Base-by-base conservation (phyloP, 768 basidiomycete genomes). In the Boletus tylopilopsis region DNA sequence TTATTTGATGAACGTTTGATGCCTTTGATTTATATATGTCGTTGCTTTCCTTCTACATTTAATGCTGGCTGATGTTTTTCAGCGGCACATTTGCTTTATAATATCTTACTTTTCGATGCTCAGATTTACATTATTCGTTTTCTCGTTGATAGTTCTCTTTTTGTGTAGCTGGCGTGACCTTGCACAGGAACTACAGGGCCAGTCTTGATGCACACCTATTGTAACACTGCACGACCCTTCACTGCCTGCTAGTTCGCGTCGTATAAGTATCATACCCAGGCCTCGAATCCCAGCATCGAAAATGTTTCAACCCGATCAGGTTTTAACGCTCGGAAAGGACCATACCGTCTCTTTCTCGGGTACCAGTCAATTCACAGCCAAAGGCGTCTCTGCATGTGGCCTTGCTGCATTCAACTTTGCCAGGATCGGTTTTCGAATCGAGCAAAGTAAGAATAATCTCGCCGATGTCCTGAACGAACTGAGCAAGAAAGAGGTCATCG, bases 321-420 rank as follows among this genome's bases (percentile, higher is more conserved):
- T 65, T 6, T 41, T 67, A 16, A 44, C 41, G 12, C 33, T 49
- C 6, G 70, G 69, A 39, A 66, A 66, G 25, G 70, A 71, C 49
- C 59, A 63, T 33, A 67, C 77, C 30, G 70, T 78, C 33, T 78
- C 76, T 2, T 73, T 76, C 51, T 63, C 58, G 6, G 78, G 81
- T 16, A 73, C 78, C 12, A 78, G 83, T 38, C 84, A 85, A 54
- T 86, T 84, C 50, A 66, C 65, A n/a, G 70, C 73, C 11, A 66
- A 51, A 22, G 64, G 66, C 4, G 56, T 68, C 25, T 78, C 84
- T 35, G 75, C 83, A 3, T 87, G 84, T 52, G 85, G 85, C 16
- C 71, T 87, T 22, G 84, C 85, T 21, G 78, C 80, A 2, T 64
- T 86, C 59, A 85, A 86, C 59, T 84, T 81, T 52, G 80, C 77